Percentiles rank a stretch among this genome's conserved stretches.
These are phyloP conservation scores for Vachellia pachyceras DNA, from an alignment of 306 rosid genomes.

Conservation along the genomic window DNA sequence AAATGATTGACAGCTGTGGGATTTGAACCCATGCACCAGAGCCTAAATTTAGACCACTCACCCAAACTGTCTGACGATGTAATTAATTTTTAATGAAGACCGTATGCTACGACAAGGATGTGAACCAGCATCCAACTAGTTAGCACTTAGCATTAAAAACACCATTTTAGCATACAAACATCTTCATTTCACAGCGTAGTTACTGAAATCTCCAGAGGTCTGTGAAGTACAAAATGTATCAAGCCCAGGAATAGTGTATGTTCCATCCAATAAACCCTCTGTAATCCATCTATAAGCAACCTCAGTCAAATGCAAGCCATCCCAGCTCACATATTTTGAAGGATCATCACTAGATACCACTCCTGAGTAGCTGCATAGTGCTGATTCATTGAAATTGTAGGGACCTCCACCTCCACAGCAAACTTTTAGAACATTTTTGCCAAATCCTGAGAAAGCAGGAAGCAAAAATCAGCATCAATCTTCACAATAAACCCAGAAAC, in stretches of 20 bases:
- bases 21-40: too few relatives aligned
- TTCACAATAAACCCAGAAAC: background rate
- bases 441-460: conserved; percentile 46
- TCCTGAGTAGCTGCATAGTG: conserved; percentile 30
- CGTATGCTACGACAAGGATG: background rate
- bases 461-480: background rate
- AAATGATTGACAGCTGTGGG: too few relatives aligned
- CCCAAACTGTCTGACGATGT: too few relatives aligned
- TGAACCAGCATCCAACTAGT: background rate
- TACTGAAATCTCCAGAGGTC: conserved; percentile 13
- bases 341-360: conserved; percentile 50
- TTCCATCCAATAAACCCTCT: conserved; percentile 45
- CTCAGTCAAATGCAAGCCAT: conserved; percentile 69
- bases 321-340: conserved; percentile 58
- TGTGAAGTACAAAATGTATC: conserved; percentile 15
- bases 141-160: background rate
- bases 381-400: conserved; percentile 45
- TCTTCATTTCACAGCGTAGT: conserved; percentile 7
- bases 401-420: conserved; percentile 59
- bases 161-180: background rate
- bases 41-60: too few relatives aligned
- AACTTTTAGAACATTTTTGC: conserved; percentile 28
- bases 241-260: conserved; percentile 45
- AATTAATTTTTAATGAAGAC: too few relatives aligned
- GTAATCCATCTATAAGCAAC: conserved; percentile 64